Base-by-base conservation (phyloP, 306 rosid genomes). In the Hippophae rhamnoides region DNA sequence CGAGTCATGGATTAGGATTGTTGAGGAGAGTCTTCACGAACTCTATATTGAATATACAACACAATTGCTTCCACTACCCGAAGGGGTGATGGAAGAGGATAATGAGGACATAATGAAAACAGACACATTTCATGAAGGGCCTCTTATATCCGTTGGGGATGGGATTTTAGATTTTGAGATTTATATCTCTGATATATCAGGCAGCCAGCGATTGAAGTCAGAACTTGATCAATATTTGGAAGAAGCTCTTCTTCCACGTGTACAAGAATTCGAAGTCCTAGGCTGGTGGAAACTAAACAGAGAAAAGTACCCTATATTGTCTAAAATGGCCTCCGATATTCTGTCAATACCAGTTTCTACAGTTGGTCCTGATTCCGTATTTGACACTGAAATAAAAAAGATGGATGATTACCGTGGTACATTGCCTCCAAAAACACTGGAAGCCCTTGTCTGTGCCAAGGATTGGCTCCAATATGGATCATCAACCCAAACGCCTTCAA, bases 171-270 rank as follows among this genome's bases (percentile, higher is more conserved):
- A 90, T 63, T 85, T 81, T 69, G 98, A 90, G 26, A 57, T 78
- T 10, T 85, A 65, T 54, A 71, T 85, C 47, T 78, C 95, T 56
- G 98, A 90, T 55, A 72, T 83, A 56, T 54, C 85, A 1, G 66
- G 78, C 60, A 76, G 68, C 70, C 78, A 75, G 60, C 80, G 64
- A 67, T 74, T 72, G 66, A 85, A 87, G 79, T 81, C 95, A 8
- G 98, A 92, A 68, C 69, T 92, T 72, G 98, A 87, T 56, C 86
- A 84, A 69, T 92, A 92, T 64, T 72, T 92, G 67, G 98, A 92
- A 76, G 98, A 87, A 67, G 65, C 82, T 52, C 56, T 72, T 53
- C 66, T 77, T 27, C 75, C 84, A 7, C 62, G 48, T 41, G 74
- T 27, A 44, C 67, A 46, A 53, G 84, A 83, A 48, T 87, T 92